A percentile compares a stretch with the other conserved stretches of the same genome.
Conservation (phyloP, 208 protist genomes). For the Wallacemonas sp. region DNA sequence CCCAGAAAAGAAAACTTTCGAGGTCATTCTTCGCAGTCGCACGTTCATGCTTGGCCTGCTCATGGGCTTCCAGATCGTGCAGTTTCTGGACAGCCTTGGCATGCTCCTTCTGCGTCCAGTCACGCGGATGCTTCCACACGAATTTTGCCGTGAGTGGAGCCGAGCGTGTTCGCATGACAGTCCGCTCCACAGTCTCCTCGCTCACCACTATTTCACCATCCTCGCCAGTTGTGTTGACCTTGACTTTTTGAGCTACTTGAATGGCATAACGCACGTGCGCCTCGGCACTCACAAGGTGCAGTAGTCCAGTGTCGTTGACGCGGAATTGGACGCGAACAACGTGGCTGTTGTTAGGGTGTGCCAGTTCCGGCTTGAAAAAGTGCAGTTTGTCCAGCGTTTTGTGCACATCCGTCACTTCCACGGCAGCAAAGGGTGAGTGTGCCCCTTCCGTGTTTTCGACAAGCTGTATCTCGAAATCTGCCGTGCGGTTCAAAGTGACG, state of each 20-base stretch:
- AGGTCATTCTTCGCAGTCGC: conserved; percentile 80
- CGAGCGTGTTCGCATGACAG: conserved; percentile 43
- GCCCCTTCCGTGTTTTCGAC: conserved; percentile 27
- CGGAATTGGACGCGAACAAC: conserved; percentile 74
- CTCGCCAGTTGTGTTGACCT: conserved; percentile 30
- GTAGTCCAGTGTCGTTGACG: conserved; percentile 69
- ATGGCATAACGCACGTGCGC: conserved; percentile 60
- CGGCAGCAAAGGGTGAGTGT: conserved; percentile 30
- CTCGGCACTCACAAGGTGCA: conserved; percentile 65
- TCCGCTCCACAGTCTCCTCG: conserved; percentile 19
- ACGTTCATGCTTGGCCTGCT: conserved; percentile 57
- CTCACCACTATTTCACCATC: conserved; percentile 21
- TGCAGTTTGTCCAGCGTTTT: conserved; percentile 37
- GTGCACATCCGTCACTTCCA: conserved; percentile 56
- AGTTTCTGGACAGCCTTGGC: conserved; percentile 42
- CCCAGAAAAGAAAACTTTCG: conserved; percentile 81
- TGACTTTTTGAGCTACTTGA: conserved; percentile 44
- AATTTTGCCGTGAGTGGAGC: conserved; percentile 29
- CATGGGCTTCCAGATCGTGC: conserved; percentile 43
- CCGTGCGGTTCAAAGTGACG: conserved; percentile 72
- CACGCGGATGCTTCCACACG: conserved; percentile 36
- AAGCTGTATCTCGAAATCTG: conserved; percentile 73
- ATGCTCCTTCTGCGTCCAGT: conserved; percentile 33
- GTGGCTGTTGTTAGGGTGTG: conserved; percentile 80
- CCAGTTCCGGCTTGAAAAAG: conserved; percentile 36